Percentiles rank a stretch among this genome's conserved stretches.
phyloP scores from a whole-genome alignment of 306 rosid genomes.

The Comarum palustre region DNA sequence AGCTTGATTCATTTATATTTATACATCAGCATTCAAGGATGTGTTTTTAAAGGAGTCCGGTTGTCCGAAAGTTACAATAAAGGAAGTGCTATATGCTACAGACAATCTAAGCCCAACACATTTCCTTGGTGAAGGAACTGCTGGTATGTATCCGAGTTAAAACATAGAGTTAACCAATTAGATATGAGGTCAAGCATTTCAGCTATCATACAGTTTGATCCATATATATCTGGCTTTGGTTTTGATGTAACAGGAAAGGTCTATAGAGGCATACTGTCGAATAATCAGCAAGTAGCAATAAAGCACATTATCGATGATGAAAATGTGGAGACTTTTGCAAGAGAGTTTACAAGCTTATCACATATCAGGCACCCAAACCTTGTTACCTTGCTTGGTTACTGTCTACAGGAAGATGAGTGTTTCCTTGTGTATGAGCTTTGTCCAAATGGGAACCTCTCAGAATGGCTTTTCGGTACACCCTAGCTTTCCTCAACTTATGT shows the following conservation, averaged over 20 bases:
- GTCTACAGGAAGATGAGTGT: slow-evolving; percentile 46
- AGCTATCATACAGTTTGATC: background rate
- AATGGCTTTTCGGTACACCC: slow-evolving; percentile 60
- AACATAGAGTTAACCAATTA: background rate
- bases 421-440: slow-evolving; percentile 70
- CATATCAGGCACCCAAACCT: slow-evolving; percentile 57
- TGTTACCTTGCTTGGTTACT: slow-evolving; percentile 48
- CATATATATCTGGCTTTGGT: background rate
- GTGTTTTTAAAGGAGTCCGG: slow-evolving; percentile 27
- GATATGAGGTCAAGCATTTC: background rate
- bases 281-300: slow-evolving; percentile 45
- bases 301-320: slow-evolving; percentile 51
- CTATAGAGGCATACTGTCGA: slow-evolving; percentile 49
- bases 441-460: slow-evolving; percentile 59
- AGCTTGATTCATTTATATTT: background rate
- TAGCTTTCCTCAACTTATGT: background rate
- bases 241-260: slow-evolving; percentile 44
- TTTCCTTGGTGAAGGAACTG: slow-evolving; percentile 51
- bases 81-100: slow-evolving; percentile 49
- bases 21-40: slow-evolving; percentile 22
- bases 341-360: slow-evolving; percentile 59
- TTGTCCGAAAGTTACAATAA: slow-evolving; percentile 37
- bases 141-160: slow-evolving; percentile 29
- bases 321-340: slow-evolving; percentile 48
- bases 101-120: slow-evolving; percentile 41